phyloP scores from a whole-genome alignment of 805 yeast species.

The Lachancea sp. region DNA sequence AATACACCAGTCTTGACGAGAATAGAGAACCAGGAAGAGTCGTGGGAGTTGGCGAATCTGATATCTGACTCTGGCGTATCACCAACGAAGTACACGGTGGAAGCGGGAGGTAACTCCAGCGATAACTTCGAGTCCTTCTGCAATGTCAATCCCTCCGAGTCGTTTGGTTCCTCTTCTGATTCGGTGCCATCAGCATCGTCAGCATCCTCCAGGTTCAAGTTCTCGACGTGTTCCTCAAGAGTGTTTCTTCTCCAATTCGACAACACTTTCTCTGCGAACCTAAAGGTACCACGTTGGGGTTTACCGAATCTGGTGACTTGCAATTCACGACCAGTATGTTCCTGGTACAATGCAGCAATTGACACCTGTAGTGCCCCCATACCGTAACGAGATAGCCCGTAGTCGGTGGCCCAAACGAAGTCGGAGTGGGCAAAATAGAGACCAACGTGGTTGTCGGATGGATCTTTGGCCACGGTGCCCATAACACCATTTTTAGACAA shows the following conservation, averaged over 20 bases:
- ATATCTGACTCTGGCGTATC: conserved; percentile 88
- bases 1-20: conserved; percentile 84
- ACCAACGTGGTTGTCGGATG: conserved; percentile 71
- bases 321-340: conserved; percentile 76
- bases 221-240: conserved; percentile 64
- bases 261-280: conserved; percentile 73
- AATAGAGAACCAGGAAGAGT: conserved; percentile 77
- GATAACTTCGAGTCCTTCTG: conserved; percentile 40
- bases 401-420: conserved; percentile 89
- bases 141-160: conserved; percentile 38
- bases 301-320: conserved; percentile 82
- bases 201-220: conserved; percentile 36
- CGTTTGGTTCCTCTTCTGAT: conserved; percentile 23
- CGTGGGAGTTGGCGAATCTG: conserved; percentile 81
- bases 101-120: conserved; percentile 69
- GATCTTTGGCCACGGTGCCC: conserved; percentile 65
- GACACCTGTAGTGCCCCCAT: conserved; percentile 93
- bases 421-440: conserved; percentile 88
- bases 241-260: conserved; percentile 73
- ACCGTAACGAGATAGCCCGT: conserved; percentile 74
- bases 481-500: conserved; percentile 71
- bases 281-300: conserved; percentile 83
- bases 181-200: conserved; percentile 16
- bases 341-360: conserved; percentile 75
- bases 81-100: conserved; percentile 83